A percentile compares a stretch with the other conserved stretches of the same genome.
Evolutionary conservation across 2,329 filamentous ascomycete species (phyloP).

Genomic region (Penicillium sp.): DNA sequence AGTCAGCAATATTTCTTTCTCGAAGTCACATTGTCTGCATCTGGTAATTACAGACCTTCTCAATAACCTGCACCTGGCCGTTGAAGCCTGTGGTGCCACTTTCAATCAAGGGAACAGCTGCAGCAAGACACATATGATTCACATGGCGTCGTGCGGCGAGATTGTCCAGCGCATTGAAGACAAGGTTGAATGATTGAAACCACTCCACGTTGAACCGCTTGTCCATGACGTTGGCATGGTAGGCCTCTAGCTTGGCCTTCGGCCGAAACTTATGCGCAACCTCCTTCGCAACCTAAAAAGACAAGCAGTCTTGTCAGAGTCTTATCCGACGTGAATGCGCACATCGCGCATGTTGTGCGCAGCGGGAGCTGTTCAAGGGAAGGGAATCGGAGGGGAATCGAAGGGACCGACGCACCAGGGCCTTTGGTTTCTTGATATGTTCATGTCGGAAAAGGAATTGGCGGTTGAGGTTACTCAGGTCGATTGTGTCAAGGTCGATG

Average conservation of each 20-base stretch:
- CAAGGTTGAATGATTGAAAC: constrained; percentile 78
- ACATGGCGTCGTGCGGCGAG: constrained; percentile 91
- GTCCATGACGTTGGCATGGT: constrained; percentile 96
- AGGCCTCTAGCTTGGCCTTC: constrained; percentile 77
- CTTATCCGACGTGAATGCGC: background rate
- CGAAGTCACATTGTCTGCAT: background rate
- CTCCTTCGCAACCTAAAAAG: constrained; percentile 78
- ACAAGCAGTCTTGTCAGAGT: constrained; percentile 14
- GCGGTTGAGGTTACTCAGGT: constrained; percentile 94
- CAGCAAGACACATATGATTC: constrained; percentile 94
- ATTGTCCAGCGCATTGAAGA: constrained; percentile 97
- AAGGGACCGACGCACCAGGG: constrained; percentile 62
- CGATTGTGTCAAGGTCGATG: constrained; percentile 96
- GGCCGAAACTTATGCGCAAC: constrained; percentile 90
- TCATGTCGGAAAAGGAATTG: constrained; percentile 96
- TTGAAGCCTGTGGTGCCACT: constrained; percentile 98
- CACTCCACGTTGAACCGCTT: constrained; percentile 79
- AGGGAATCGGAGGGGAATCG: constrained; percentile 1
- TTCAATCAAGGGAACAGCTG: constrained; percentile 86
- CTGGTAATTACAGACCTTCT: constrained; percentile 57
- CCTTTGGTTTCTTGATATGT: constrained; percentile 97
- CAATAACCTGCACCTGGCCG: constrained; percentile 95
- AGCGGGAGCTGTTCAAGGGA: constrained; percentile 8
- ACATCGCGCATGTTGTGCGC: background rate
- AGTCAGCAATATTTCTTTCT: constrained; percentile 10